Evolutionary conservation across 1,139 yeast genomes (phyloP).

Genomic region (Hyphopichia burtonii): DNA sequence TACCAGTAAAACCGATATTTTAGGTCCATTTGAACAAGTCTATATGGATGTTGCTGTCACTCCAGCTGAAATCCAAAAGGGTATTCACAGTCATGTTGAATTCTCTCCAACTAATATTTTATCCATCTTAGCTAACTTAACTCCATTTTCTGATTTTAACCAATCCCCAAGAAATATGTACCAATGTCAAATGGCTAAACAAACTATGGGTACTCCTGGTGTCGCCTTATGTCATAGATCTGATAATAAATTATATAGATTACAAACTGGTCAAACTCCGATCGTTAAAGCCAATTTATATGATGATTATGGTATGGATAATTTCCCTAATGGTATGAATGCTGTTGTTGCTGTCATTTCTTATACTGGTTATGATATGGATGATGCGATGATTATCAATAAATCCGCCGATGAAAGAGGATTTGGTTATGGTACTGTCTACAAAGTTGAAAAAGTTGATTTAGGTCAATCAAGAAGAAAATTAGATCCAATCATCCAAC

Average conservation of each 20-base stretch:
- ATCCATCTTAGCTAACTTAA: constrained; percentile 7
- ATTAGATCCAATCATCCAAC: constrained; percentile 94
- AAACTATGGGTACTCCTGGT: constrained; percentile 99
- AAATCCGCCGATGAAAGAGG: constrained; percentile 98
- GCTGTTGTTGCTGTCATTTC: constrained; percentile 99
- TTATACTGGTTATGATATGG: constrained; percentile 98
- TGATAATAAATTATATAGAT: constrained; percentile 88
- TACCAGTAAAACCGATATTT: constrained; percentile 73
- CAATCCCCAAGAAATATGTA: constrained; percentile 99
- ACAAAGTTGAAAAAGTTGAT: constrained; percentile 91
- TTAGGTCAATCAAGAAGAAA: constrained; percentile 74
- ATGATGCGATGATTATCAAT: constrained; percentile 98
- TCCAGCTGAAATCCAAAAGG: constrained; percentile 82
- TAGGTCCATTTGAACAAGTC: constrained; percentile 98
- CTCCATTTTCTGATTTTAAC: constrained; percentile 85
- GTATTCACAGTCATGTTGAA: constrained; percentile 90
- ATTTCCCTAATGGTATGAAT: constrained; percentile 97
- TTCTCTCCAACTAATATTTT: constrained; percentile 70
- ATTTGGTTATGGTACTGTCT: constrained; percentile 94
- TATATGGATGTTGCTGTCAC: constrained; percentile 95
- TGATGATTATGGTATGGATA: constrained; percentile 97
- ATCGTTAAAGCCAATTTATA: constrained; percentile 91
- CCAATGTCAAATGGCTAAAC: constrained; percentile 99
- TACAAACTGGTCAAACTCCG: constrained; percentile 97
- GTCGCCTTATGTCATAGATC: constrained; percentile 90